Evolutionary conservation across 2,329 filamentous ascomycete species (phyloP), one percentile per base, ranked within the genome.

Genomic region (Fusarium sarcochroum): DNA sequence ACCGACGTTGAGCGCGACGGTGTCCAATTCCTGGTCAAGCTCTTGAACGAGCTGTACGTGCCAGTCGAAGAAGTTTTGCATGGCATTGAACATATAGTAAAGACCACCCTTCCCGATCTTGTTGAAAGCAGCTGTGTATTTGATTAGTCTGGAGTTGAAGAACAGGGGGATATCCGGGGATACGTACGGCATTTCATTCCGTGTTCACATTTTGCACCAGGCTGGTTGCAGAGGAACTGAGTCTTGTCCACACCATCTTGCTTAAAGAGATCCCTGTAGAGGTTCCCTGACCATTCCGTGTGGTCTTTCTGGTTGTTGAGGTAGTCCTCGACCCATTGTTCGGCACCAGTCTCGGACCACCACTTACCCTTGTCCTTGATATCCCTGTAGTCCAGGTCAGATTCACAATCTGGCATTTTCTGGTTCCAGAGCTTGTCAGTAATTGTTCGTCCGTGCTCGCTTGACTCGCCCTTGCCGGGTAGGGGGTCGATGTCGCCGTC

Each of bases 51-150:
- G 32, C 13, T 34, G 32, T 34, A 34, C 32, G 32, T 34, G 32
- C 32, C 32, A 34, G 32, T 15, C 13, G n/a, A 53, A 42, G 1
- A 13, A 37, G 21, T 27, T 52, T 9, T 35, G 13, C 9, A 58
- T 41, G 6, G 59, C 58, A 14, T 35, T 18, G 47, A 63, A 63
- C 15, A 58, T 25, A 25, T 63, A 63, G 11, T 23, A 59, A 0
- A 63, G 37, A 1, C 54, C 37, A 27, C 54, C 55, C 4, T 32
- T 21, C 4, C 54, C 48, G 3, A 59, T 27, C 3, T 27, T 7
- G 23, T 63, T 63, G 20, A 59, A 63, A 8, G 45, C 48, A 2
- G 23, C 58, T 62, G 23, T 15, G n/a, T 10, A 2, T 8, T 32
- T 7, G 8, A 25, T 17, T 2, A n/a, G 6, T 38, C 15, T 18